Percentiles rank a stretch among this genome's conserved stretches.
Conservation (phyloP, 2,329 filamentous ascomycete species). For the Setomelanomma holmii region DNA sequence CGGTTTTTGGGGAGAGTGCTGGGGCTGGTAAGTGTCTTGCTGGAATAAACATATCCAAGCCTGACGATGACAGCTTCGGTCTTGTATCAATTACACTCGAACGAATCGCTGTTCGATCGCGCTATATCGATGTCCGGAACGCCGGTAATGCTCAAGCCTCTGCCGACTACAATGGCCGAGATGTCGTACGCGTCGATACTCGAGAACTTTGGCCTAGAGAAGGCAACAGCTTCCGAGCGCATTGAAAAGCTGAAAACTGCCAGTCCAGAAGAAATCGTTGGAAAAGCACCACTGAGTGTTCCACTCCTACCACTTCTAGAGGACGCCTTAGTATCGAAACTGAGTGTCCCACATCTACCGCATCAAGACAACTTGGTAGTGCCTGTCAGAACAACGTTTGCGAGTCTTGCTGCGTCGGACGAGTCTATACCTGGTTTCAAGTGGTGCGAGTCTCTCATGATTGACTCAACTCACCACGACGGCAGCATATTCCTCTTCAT, state of each 20-base stretch:
- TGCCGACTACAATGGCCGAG: conserved; percentile 48
- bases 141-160: conserved; percentile 49
- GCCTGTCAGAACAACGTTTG: conserved; percentile 18
- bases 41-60: too few relatives aligned
- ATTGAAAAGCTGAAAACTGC: conserved; percentile 48
- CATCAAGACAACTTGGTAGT: conserved; percentile 54
- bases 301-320: conserved; percentile 51
- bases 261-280: conserved; percentile 48
- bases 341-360: conserved; percentile 37
- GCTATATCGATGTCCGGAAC: conserved; percentile 35
- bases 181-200: conserved; percentile 49
- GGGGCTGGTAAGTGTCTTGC: conserved; percentile 54
- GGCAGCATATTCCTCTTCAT: conserved; percentile 32
- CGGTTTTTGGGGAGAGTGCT: conserved; percentile 54
- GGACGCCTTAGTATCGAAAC: conserved; percentile 12
- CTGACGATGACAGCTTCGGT: conserved; percentile 21
- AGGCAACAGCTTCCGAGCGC: conserved; percentile 43
- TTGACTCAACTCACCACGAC: conserved; percentile 57
- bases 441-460: conserved; percentile 54
- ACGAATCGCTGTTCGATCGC: conserved; percentile 27
- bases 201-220: conserved; percentile 47
- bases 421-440: conserved; percentile 34
- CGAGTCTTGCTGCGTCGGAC: background rate
- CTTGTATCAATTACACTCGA: conserved; percentile 24
- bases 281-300: conserved; percentile 46